These are phyloP conservation scores for Magnolia kwangsiensis DNA, from an alignment of 164 flowering plant species.

Conservation along the genomic window DNA sequence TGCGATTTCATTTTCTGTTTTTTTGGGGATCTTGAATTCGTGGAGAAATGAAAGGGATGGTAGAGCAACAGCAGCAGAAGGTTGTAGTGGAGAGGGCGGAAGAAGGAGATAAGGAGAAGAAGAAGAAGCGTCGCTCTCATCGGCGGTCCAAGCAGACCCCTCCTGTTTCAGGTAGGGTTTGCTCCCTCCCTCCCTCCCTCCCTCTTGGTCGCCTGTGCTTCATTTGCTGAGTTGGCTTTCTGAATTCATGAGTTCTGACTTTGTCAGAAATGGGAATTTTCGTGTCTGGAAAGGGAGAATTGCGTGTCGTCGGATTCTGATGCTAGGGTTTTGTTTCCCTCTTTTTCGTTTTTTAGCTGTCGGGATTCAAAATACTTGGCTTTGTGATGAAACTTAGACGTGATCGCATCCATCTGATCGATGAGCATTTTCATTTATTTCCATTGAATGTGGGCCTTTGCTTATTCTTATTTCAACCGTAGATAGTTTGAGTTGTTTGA, in stretches of 20 bases:
- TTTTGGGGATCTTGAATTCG: neutral
- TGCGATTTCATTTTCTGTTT: neutral
- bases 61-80: constrained; percentile 18
- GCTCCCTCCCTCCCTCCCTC: neutral
- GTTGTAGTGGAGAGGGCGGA: constrained; percentile 33
- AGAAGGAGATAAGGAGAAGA: constrained; percentile 48
- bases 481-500: too few species aligned
- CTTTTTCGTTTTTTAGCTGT: too few species aligned
- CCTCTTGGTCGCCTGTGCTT: neutral
- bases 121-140: constrained; percentile 61
- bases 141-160: constrained; percentile 53
- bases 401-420: too few species aligned
- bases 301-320: neutral
- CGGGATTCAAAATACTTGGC: too few species aligned
- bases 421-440: too few species aligned
- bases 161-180: constrained; percentile 38
- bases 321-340: too few species aligned
- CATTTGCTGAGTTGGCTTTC: neutral
- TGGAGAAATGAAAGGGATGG: constrained; percentile 30
- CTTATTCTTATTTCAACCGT: too few species aligned
- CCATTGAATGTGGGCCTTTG: too few species aligned
- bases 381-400: too few species aligned
- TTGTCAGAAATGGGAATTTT: neutral
- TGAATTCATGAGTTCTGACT: neutral
- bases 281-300: neutral